These are phyloP conservation scores for Andrographis paniculata DNA, from an alignment of 305 asterid genomes.

Conservation along the genomic window DNA sequence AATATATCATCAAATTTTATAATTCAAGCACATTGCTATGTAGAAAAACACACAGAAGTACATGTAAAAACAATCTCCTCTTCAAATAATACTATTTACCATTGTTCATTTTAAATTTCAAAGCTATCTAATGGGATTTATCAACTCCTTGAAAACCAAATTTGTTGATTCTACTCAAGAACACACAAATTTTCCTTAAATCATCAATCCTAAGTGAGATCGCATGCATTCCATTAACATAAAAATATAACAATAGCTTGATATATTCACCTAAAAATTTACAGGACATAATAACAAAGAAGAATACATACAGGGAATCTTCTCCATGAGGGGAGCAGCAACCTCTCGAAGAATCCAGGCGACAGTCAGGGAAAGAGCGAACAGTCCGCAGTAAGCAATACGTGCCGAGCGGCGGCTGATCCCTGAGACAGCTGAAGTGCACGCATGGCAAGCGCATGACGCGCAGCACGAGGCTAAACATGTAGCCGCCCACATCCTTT, in stretches of 20 bases:
- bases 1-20: background rate
- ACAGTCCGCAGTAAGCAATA: conserved; percentile 90
- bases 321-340: conserved; percentile 94
- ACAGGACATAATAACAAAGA: background rate
- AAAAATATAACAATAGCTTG: too few relatives aligned
- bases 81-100: too few relatives aligned
- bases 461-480: conserved; percentile 94
- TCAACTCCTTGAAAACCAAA: background rate
- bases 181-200: too few relatives aligned
- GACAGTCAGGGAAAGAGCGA: conserved; percentile 72
- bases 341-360: conserved; percentile 94
- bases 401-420: conserved; percentile 92
- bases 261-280: background rate
- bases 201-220: too few relatives aligned
- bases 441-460: conserved; percentile 85
- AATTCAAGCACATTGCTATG: background rate
- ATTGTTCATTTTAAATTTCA: too few relatives aligned
- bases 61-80: too few relatives aligned
- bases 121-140: too few relatives aligned
- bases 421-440: conserved; percentile 78
- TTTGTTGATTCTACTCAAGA: too few relatives aligned
- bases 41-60: too few relatives aligned
- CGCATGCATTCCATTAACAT: too few relatives aligned
- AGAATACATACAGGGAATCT: conserved; percentile 59
- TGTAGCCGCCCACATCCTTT: conserved; percentile 89